These are phyloP conservation scores for Fusarium pininemorale DNA, from an alignment of 2,329 filamentous ascomycete species.

Conservation along the genomic window DNA sequence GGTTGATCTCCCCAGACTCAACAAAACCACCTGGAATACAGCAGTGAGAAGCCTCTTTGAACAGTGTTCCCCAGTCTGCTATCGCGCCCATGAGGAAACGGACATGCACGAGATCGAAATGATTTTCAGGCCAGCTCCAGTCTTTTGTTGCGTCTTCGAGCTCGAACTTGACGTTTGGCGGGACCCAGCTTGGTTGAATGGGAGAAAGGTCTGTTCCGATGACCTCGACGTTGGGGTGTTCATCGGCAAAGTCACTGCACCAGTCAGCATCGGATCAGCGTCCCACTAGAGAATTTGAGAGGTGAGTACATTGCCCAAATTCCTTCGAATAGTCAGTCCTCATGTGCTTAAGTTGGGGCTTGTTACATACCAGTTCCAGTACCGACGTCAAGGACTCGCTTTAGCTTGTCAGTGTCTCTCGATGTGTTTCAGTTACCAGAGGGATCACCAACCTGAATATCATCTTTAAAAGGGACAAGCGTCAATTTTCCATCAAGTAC, in stretches of 20 bases:
- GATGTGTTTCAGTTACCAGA: fast-evolving
- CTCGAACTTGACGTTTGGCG: not conserved
- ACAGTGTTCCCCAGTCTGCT: not conserved
- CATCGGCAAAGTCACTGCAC: not conserved
- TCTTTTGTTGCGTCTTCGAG: not conserved
- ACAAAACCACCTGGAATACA: not conserved
- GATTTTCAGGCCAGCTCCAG: not conserved
- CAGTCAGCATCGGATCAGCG: not conserved
- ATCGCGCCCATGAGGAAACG: not conserved
- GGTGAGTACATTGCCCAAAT: not conserved
- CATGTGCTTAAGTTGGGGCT: fast-evolving
- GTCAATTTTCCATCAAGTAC: not conserved
- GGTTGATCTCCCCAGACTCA: not conserved
- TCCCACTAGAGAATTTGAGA: fast-evolving
- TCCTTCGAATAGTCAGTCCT: not conserved
- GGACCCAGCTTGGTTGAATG: not conserved
- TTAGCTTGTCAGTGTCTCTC: not conserved
- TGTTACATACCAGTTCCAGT: not conserved
- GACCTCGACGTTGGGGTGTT: not conserved
- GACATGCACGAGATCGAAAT: not conserved
- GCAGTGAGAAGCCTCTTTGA: not conserved
- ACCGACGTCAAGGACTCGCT: not conserved
- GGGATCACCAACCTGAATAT: not conserved
- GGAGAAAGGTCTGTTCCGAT: not conserved
- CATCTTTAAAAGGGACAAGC: not conserved